These are phyloP conservation scores for Ustilago shanxiensis DNA, from an alignment of 1,284 basidiomycete species.

Conservation along the genomic window DNA sequence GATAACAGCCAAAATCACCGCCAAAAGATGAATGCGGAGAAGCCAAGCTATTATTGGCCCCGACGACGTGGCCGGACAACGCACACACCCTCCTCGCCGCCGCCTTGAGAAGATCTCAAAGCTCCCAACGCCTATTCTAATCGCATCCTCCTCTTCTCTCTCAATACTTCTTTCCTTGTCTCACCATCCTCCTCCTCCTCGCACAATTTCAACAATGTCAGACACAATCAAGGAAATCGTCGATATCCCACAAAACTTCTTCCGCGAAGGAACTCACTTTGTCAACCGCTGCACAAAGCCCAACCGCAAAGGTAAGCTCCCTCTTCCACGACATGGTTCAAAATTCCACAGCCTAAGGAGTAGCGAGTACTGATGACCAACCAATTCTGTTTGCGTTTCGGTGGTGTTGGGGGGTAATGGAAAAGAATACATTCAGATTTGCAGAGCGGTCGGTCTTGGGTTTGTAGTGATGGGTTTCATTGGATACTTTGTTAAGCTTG, in stretches of 20 bases:
- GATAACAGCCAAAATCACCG: not conserved
- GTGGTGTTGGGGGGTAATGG: not conserved
- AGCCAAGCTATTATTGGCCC: slow-evolving; percentile 10
- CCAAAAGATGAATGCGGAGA: slow-evolving; percentile 20
- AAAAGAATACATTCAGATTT: slow-evolving; percentile 69
- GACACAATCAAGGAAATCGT: slow-evolving; percentile 90
- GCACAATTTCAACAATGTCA: slow-evolving; percentile 75
- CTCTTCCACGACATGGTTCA: not conserved
- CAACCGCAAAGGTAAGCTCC: slow-evolving; percentile 83
- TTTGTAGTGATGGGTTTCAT: slow-evolving; percentile 70
- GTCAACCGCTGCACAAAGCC: slow-evolving; percentile 97
- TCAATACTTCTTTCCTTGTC: not conserved
- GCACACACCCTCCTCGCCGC: not conserved
- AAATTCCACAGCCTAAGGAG: not conserved
- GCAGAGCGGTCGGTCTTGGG: slow-evolving; percentile 68
- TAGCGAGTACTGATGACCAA: not conserved
- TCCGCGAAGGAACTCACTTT: slow-evolving; percentile 95
- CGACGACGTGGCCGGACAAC: slow-evolving; percentile 14
- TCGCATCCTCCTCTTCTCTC: not conserved
- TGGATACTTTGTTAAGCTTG: slow-evolving; percentile 70
- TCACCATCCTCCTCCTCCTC: not conserved
- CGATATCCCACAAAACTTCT: slow-evolving; percentile 90
- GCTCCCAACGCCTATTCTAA: not conserved
- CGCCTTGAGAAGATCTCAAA: not conserved
- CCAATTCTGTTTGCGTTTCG: not conserved